phyloP scores from a whole-genome alignment of 1,284 basidiomycete species.

The Cystobasidium slooffiae region DNA sequence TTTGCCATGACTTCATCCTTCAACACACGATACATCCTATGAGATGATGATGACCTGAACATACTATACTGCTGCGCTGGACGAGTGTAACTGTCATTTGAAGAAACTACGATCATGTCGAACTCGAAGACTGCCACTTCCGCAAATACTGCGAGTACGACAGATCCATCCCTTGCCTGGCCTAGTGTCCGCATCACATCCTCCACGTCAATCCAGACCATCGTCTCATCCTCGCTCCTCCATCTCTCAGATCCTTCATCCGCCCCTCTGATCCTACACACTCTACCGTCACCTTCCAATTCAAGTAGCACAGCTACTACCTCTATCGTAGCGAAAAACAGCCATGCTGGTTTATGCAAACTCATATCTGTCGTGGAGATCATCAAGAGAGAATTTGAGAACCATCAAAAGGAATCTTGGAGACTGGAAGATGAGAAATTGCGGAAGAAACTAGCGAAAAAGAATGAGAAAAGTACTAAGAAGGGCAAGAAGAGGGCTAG shows the following conservation, averaged over 20 bases:
- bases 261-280: constrained; percentile 35
- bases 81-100: background rate
- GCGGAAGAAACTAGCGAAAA: background rate
- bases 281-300: constrained; percentile 20
- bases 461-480: background rate
- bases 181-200: constrained; percentile 22
- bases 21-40: background rate
- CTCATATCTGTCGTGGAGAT: constrained; percentile 42
- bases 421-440: constrained; percentile 9
- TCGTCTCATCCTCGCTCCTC: constrained; percentile 12
- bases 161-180: constrained; percentile 21
- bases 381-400: constrained; percentile 38
- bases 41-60: background rate
- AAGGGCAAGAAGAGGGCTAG: constrained; percentile 34
- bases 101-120: background rate
- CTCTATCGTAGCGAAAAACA: constrained; percentile 19
- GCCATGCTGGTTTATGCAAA: constrained; percentile 31
- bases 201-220: constrained; percentile 13
- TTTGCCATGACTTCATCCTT: too few relatives aligned
- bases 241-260: constrained; percentile 27
- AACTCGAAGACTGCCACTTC: background rate
- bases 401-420: constrained; percentile 14
- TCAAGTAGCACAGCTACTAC: background rate
- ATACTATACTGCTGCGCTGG: background rate
- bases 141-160: background rate